Base-by-base conservation (phyloP, 2,329 filamentous ascomycete species). In the Apiospora aurea region DNA sequence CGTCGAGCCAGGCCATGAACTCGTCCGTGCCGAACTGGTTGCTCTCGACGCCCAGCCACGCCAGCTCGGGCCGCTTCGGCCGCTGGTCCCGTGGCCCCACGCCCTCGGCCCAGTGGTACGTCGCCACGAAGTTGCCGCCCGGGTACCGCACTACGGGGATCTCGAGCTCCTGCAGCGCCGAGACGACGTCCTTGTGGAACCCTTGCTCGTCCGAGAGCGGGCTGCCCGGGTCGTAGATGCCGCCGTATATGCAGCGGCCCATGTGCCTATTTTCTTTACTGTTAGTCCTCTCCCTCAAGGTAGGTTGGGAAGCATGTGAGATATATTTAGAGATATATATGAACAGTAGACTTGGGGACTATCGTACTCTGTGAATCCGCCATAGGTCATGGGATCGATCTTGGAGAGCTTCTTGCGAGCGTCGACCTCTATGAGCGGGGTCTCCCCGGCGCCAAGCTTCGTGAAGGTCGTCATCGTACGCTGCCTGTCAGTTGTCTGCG, bases 11-110 rank as follows among this genome's bases (percentile, higher is more conserved):
- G 76, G 91, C 87, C 87, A 96, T 89, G 82, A 96, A 96, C 84
- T 96, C 94, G 80, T 96, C 93, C 0, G 94, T 96, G 72, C 94
- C 94, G 78, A 96, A 95, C 74, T 92, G 85, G 80, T 96, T 96
- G 41, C 87, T 89, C 83, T 96, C 94, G 1, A 89, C 88, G 46
- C 91, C 92, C 26, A 93, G 85, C 94, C 94, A 96, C 6, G 94
- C 94, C 70, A 96, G 86, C 78, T 96, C 94, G 1, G 91, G 92
- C 76, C 92, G 77, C 73, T 74, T 79, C 4, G 93, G 93, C 66
- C 94, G 87, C 76, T 91, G 85, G 29, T 94, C 92, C 74, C 85
- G 87, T 0, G 93, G 93, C 1, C 94, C 94, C 74, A 97, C 86
- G 13, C 93, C 94, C 81, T 96, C 94, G 68, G 91, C 85, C 93